These are phyloP conservation scores for Zychaea mexicana DNA, from an alignment of 371 early-diverging fungal species.

Conservation along the genomic window DNA sequence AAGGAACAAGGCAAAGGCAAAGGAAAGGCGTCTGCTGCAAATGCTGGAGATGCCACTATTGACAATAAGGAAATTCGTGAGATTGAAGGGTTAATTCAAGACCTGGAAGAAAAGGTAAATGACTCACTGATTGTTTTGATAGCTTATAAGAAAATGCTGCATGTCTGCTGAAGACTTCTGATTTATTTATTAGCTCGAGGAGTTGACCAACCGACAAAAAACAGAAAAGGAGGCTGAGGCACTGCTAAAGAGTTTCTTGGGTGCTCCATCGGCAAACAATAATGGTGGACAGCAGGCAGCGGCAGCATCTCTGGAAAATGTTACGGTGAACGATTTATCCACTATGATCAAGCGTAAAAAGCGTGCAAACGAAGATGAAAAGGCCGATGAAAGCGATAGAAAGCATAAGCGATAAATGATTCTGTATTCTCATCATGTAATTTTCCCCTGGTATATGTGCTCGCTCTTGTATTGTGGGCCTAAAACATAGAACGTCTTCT, in stretches of 20 bases:
- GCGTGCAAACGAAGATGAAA: neutral
- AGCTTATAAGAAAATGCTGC: no score
- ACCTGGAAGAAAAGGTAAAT: conserved; percentile 53
- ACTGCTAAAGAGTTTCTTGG: conserved; percentile 34
- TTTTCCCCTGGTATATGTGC: no score
- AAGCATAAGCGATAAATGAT: conserved; percentile 9
- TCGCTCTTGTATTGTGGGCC: no score
- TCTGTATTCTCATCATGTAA: neutral
- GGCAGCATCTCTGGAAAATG: conserved; percentile 14
- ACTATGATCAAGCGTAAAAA: conserved; percentile 44
- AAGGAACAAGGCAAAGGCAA: conserved; percentile 41
- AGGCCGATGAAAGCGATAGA: neutral
- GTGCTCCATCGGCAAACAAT: neutral
- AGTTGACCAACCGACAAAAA: conserved; percentile 37
- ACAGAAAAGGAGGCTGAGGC: conserved; percentile 40
- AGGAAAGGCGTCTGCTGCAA: conserved; percentile 12
- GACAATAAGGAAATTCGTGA: conserved; percentile 41
- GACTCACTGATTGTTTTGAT: no score
- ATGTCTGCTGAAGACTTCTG: neutral
- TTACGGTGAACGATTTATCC: conserved; percentile 46
- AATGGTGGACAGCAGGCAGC: neutral
- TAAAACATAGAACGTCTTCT: no score
- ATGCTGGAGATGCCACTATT: conserved; percentile 4
- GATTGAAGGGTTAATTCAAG: conserved; percentile 46
- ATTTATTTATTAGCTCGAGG: conserved; percentile 28